A percentile compares a stretch with the other conserved stretches of the same genome.
These are phyloP conservation scores for Alternaria brassicicola DNA, from an alignment of 2,329 filamentous ascomycete species.

Conservation along the genomic window DNA sequence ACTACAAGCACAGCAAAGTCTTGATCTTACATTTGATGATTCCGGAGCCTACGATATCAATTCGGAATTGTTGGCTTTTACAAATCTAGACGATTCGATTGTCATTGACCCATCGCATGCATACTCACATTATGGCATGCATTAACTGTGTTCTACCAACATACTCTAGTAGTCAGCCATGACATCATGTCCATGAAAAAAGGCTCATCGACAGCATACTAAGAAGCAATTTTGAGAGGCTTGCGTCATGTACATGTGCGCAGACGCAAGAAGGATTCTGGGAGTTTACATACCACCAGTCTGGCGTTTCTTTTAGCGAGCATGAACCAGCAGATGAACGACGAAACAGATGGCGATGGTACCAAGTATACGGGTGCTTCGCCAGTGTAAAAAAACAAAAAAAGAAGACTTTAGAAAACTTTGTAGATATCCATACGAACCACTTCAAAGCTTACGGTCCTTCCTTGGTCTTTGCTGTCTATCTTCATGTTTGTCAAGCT, in stretches of 20 bases:
- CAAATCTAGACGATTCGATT: conserved; percentile 39
- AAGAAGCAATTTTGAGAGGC: not conserved
- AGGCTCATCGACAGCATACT: not conserved
- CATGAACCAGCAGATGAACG: not conserved
- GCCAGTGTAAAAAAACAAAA: not conserved
- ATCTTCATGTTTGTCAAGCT: too few relatives aligned
- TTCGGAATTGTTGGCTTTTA: conserved; percentile 38
- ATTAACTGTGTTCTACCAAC: not conserved
- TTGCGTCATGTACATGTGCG: not conserved
- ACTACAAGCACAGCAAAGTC: conserved; percentile 42
- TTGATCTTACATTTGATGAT: conserved; percentile 44
- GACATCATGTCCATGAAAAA: not conserved
- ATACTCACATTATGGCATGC: conserved; percentile 15
- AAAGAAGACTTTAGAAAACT: not conserved
- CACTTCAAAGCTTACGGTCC: not conserved
- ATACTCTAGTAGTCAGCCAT: too few relatives aligned
- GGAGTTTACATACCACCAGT: not conserved
- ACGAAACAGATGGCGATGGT: not conserved
- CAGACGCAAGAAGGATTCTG: not conserved
- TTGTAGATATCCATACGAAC: not conserved
- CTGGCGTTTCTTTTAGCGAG: not conserved
- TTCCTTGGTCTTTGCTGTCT: too few relatives aligned
- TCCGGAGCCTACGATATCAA: conserved; percentile 40
- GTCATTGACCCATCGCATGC: conserved; percentile 36
- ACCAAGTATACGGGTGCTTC: not conserved